A percentile compares a stretch with the other conserved stretches of the same genome.
These are phyloP conservation scores for Paramecium biaurelia DNA, from an alignment of 73 alveolate genomes.

Conservation along the genomic window DNA sequence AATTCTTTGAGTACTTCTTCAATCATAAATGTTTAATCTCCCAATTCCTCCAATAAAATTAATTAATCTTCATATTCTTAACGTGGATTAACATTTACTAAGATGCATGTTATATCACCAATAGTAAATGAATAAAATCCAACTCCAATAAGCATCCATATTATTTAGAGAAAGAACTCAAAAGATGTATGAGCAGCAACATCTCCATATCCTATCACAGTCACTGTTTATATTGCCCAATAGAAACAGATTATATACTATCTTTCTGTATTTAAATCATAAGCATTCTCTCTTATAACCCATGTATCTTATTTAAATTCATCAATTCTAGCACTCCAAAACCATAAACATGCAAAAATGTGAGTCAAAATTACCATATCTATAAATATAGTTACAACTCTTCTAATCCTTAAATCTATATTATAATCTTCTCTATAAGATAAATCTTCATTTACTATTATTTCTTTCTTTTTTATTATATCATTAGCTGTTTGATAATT, in stretches of 20 bases:
- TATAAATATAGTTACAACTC: not conserved
- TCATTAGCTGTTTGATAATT: not conserved
- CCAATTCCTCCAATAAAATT: not conserved
- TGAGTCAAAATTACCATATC: not conserved
- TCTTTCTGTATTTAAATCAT: not conserved
- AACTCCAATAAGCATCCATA: slow-evolving; percentile 88
- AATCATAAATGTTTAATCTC: not conserved
- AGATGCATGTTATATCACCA: slow-evolving; percentile 73
- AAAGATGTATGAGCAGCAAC: slow-evolving; percentile 66
- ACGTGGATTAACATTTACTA: slow-evolving; percentile 24
- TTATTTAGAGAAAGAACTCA: slow-evolving; percentile 69
- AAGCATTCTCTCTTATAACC: not conserved
- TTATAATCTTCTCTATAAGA: not conserved
- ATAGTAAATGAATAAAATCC: slow-evolving; percentile 81
- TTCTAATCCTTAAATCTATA: not conserved
- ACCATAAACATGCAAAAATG: not conserved
- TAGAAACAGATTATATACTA: slow-evolving; percentile 69
- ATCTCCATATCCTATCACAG: slow-evolving; percentile 88
- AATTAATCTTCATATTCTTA: not conserved
- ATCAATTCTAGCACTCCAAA: not conserved
- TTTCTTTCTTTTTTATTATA: slow-evolving; percentile 1
- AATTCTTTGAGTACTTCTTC: not conserved
- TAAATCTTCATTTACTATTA: not conserved
- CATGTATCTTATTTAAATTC: not conserved
- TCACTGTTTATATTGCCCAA: slow-evolving; percentile 79